phyloP scores from a whole-genome alignment of 1,139 yeast genomes.

The Entelexis sorbosivorans region DNA sequence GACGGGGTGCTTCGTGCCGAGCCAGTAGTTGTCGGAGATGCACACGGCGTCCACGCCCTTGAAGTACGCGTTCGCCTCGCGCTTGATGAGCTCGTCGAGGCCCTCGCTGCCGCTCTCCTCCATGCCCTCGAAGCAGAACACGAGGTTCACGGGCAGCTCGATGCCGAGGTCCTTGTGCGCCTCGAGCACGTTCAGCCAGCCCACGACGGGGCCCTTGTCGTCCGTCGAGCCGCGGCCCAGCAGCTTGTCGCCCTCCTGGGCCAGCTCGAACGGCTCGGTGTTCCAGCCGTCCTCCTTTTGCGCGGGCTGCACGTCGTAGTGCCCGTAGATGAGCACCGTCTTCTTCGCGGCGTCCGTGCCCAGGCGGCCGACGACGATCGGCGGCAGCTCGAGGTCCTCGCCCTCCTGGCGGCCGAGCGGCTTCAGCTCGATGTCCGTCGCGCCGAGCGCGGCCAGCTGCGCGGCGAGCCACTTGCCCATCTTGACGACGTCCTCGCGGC shows the following conservation, averaged over 20 bases:
- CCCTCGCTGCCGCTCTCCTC: constrained; percentile 96
- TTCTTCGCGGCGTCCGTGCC: constrained; percentile 74
- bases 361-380: constrained; percentile 77
- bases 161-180: constrained; percentile 78
- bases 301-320: constrained; percentile 98
- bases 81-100: constrained; percentile 66
- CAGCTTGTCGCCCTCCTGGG: constrained; percentile 42
- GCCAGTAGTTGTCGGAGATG: constrained; percentile 96
- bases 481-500: constrained; percentile 68
- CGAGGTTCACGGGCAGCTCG: constrained; percentile 86
- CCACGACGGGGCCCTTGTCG: constrained; percentile 96
- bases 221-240: constrained; percentile 94
- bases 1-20: constrained; percentile 93
- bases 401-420: constrained; percentile 62
- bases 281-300: constrained; percentile 86
- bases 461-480: constrained; percentile 74
- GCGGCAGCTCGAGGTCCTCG: constrained; percentile 61
- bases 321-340: constrained; percentile 87
- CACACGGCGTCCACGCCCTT: constrained; percentile 87
- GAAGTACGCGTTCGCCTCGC: constrained; percentile 70
- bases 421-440: constrained; percentile 66
- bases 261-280: constrained; percentile 75
- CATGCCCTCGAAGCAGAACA: constrained; percentile 96
- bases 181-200: constrained; percentile 88
- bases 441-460: constrained; percentile 63